Base-by-base conservation (phyloP, 352 stramenopile species). In the Thalassiosira oceanica region DNA sequence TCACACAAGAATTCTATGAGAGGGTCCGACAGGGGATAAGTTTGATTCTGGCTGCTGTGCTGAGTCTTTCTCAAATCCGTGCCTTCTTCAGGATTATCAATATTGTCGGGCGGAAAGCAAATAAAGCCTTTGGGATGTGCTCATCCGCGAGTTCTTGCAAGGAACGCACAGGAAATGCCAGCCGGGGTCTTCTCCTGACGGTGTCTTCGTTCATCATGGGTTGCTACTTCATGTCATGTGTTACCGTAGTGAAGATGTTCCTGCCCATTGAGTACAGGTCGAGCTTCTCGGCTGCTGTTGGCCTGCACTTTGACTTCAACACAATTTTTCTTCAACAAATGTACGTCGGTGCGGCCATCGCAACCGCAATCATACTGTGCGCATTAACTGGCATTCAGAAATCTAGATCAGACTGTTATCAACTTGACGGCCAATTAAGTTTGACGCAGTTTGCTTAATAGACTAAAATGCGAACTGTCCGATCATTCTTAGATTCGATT, bases 321-420 rank as follows among this genome's bases (percentile, higher is more conserved):
- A 67, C 62, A 18, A 52, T 56, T 27, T 11, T 82, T 0, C 45
- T 82, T 21, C 79, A 89, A 60, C 52, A 65, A 10, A 54, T 76
- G 28, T 89, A 83, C 63, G 58, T 55, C 41, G 33, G 26, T 23
- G 80, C 82, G 13, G 66, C 82, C 10, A 53, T 52, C 16, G 43
- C 73, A 1, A 80, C 52, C 58, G 49, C 63, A 13, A 31, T 66
- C 1, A 61, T 81, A 28, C 56, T 89, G 20, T 65, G 52, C 2
- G 58, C 82, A 20, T 28, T 87, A n/a, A 83, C 86, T 53, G 78
- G 72, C 24, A 85, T 89, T 68, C 78, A 87, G 27, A 56, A 76
- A 13, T 75, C 81, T 63, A 87, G 86, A 66, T 78, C 68, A 13
- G 48, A 70, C 31, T 46, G 75, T 35, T 73, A 84, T 63, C 49